phyloP scores from a whole-genome alignment of 1,139 yeast genomes.

The Hemisphaericaspora subhashii region DNA sequence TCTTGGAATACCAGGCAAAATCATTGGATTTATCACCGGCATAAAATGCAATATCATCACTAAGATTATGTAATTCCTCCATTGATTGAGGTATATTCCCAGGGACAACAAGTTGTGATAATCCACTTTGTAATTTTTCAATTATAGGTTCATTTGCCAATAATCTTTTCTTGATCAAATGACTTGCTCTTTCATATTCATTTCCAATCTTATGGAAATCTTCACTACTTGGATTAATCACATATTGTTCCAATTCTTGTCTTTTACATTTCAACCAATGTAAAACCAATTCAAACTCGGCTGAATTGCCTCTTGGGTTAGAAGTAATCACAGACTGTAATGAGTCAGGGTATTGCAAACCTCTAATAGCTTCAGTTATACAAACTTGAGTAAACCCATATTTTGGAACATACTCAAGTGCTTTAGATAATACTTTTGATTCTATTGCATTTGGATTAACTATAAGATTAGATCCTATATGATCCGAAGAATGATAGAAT shows the following conservation, averaged over 20 bases:
- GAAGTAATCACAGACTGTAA: constrained; percentile 55
- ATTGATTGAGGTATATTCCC: constrained; percentile 50
- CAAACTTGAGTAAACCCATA: constrained; percentile 69
- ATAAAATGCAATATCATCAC: constrained; percentile 80
- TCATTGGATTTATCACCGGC: constrained; percentile 85
- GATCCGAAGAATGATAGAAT: constrained; percentile 38
- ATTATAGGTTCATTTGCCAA: constrained; percentile 59
- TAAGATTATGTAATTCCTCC: constrained; percentile 68
- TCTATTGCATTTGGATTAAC: constrained; percentile 32
- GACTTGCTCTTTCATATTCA: constrained; percentile 61
- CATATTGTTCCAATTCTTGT: constrained; percentile 32
- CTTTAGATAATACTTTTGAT: constrained; percentile 33
- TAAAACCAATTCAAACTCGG: constrained; percentile 48
- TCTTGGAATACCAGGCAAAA: constrained; percentile 90
- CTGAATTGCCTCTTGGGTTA: constrained; percentile 31
- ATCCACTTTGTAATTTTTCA: constrained; percentile 44
- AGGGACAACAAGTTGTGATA: constrained; percentile 57
- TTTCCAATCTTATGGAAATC: constrained; percentile 26
- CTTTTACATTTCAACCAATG: constrained; percentile 44
- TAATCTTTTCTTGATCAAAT: constrained; percentile 61
- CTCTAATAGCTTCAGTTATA: constrained; percentile 59
- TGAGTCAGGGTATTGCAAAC: constrained; percentile 66
- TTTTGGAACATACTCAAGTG: constrained; percentile 58
- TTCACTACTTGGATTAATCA: constrained; percentile 23
- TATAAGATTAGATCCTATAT: constrained; percentile 34